phyloP scores from a whole-genome alignment of 768 basidiomycete species.

The Xerocomellus intermedius region DNA sequence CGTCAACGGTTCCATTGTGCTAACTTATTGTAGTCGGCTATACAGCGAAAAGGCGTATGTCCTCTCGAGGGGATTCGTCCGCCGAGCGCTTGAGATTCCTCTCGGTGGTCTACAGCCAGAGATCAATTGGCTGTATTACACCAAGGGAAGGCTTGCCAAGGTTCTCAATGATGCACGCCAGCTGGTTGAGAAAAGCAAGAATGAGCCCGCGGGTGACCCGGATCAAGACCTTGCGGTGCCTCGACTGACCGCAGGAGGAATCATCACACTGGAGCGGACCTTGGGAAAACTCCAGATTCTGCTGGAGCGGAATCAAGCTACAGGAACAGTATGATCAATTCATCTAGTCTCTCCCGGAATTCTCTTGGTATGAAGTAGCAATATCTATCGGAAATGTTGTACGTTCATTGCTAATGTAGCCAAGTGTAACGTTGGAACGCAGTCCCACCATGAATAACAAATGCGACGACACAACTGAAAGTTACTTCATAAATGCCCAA shows the following conservation, averaged over 20 bases:
- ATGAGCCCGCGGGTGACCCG: slow-evolving; percentile 21
- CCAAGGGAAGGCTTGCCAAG: slow-evolving; percentile 60
- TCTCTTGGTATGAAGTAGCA: slow-evolving; percentile 21
- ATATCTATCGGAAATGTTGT: slow-evolving; percentile 29
- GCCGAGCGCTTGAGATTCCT: slow-evolving; percentile 83
- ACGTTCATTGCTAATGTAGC: slow-evolving; percentile 25
- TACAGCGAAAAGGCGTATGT: slow-evolving; percentile 95
- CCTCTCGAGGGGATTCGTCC: slow-evolving; percentile 84
- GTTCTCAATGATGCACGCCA: slow-evolving; percentile 60
- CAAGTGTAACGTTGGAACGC: slow-evolving; percentile 6
- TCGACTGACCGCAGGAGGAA: slow-evolving; percentile 74
- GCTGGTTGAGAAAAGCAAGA: slow-evolving; percentile 69
- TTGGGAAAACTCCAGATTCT: slow-evolving; percentile 61
- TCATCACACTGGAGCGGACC: slow-evolving; percentile 75
- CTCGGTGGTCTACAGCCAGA: slow-evolving; percentile 69
- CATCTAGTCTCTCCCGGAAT: slow-evolving; percentile 14
- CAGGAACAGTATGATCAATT: slow-evolving; percentile 14
- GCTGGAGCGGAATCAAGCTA: slow-evolving; percentile 19
- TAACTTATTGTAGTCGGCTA: slow-evolving; percentile 57
- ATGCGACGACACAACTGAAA: not conserved
- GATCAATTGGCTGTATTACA: slow-evolving; percentile 71
- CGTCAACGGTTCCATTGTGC: not conserved
- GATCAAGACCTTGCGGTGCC: slow-evolving; percentile 60
- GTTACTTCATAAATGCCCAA: slow-evolving; percentile 4
- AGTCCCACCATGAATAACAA: slow-evolving; percentile 1